Conservation (phyloP, 192 early-diverging fungal genomes). For the Coemansia sp. region DNA sequence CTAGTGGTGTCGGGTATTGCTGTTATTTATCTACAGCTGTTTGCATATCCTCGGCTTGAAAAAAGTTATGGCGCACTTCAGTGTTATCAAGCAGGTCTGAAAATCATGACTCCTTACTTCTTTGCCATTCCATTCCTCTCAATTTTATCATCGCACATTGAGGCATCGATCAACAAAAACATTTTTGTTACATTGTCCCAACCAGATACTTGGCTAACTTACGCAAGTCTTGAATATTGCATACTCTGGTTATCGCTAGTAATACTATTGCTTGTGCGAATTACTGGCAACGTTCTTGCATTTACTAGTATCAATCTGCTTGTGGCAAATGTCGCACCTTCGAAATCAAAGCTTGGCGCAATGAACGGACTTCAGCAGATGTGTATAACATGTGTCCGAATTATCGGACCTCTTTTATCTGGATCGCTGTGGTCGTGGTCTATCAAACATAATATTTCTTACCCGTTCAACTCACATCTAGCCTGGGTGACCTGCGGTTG, state of each 20-base stretch:
- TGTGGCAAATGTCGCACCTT: conserved; percentile 34
- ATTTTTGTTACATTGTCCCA: background rate
- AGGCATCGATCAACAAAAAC: background rate
- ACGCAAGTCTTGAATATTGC: background rate
- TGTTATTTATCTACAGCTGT: conserved; percentile 56
- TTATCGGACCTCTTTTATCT: conserved; percentile 30
- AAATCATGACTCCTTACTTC: conserved; percentile 6
- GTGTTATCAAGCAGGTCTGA: conserved; percentile 4
- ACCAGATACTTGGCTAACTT: background rate
- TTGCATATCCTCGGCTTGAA: conserved; percentile 47
- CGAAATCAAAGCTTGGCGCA: conserved; percentile 26
- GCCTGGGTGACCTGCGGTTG: conserved; percentile 27
- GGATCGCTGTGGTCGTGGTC: conserved; percentile 42
- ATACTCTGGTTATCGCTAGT: conserved; percentile 31
- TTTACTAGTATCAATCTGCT: conserved; percentile 41
- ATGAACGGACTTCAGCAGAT: conserved; percentile 48
- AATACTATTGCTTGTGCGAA: conserved; percentile 18
- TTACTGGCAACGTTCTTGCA: conserved; percentile 23
- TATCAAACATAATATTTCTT: conserved; percentile 25
- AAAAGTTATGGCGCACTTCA: conserved; percentile 34
- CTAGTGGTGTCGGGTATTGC: conserved; percentile 44
- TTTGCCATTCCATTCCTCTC: conserved; percentile 19
- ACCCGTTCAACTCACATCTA: conserved; percentile 41
- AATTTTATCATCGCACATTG: background rate
- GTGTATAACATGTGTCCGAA: conserved; percentile 12